Evolutionary conservation across 306 rosid genomes (phyloP), one percentile per base, ranked within the genome.

Genomic region (Prunus armeniaca): DNA sequence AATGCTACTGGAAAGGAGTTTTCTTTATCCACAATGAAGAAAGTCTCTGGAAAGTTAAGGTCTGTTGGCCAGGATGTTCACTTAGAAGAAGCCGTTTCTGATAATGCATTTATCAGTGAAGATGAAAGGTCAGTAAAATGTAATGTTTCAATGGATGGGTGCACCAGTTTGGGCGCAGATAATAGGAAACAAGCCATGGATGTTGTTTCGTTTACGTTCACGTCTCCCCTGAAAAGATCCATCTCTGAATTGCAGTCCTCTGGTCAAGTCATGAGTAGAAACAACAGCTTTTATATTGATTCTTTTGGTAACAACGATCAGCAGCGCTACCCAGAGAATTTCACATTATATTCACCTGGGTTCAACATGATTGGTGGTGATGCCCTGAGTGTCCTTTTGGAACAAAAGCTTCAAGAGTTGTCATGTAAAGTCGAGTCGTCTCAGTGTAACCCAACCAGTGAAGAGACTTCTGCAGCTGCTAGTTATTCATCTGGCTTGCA

Each of bases 131-230:
- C 88, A 49, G 73, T 87, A 73, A 94, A 90, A 80, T 83, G 86
- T 79, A 85, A 86, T 79, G 61, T 84, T 72, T 79, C 89, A 12
- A 83, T 73, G 46, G 89, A 86, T 69, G 77, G 87, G 58, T 80
- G 82, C 72, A 69, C 78, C 73, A 74, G 78, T 72, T 70, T 76
- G 81, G 81, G 82, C 78, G 69, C 78, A 43, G 84, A 87, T 74
- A 83, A 65, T 69, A 79, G 79, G 85, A 85, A 89, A 61, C 89
- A 84, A 50, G 84, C 88, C 78, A 84, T 78, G 78, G 97, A 85
- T 77, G 88, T 92, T 43, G 81, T 95, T 81, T 95, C 99, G 13
- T 95, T 92, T 82, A 92, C 97, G 8, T 95, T 95, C 86, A 95
- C 86, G 8, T 89, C 92, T 69, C 97, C 99, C 43, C 58, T 92